Evolutionary conservation across 768 basidiomycete genomes (phyloP).

Genomic region (Auricularia sp.): DNA sequence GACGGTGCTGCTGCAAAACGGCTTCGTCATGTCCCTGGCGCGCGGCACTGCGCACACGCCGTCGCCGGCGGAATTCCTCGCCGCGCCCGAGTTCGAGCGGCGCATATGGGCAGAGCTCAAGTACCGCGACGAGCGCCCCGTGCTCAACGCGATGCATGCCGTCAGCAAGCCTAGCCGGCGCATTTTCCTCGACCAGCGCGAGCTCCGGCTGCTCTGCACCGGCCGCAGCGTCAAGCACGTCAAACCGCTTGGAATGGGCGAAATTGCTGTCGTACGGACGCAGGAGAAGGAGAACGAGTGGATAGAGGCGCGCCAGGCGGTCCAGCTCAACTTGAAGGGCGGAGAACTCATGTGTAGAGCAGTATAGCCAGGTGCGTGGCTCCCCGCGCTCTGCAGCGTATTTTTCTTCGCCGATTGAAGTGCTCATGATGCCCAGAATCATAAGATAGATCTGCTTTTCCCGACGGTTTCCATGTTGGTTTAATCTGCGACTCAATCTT

Average conservation of each 20-base stretch:
- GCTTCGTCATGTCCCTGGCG: constrained; percentile 76
- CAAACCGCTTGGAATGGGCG: constrained; percentile 81
- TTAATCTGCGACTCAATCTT: too few species aligned
- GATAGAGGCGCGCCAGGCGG: constrained; percentile 88
- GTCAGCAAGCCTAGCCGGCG: constrained; percentile 77
- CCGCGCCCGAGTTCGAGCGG: constrained; percentile 50
- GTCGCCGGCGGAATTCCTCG: constrained; percentile 51
- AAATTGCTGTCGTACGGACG: constrained; percentile 80
- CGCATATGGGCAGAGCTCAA: constrained; percentile 94
- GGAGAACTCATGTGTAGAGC: constrained; percentile 89
- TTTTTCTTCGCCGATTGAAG: too few species aligned
- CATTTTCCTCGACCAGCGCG: constrained; percentile 61
- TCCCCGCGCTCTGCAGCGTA: too few species aligned
- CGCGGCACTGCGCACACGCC: constrained; percentile 63
- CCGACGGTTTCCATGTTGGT: too few species aligned
- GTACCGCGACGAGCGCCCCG: constrained; percentile 82
- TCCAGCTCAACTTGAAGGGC: constrained; percentile 52
- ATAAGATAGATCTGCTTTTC: too few species aligned
- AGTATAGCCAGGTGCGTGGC: neutral
- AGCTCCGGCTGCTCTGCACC: constrained; percentile 69
- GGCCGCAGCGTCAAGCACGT: constrained; percentile 75
- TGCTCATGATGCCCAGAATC: too few species aligned
- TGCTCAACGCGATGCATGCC: constrained; percentile 68
- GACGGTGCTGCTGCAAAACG: constrained; percentile 82
- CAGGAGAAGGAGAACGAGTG: constrained; percentile 64